A percentile compares a stretch with the other conserved stretches of the same genome.
phyloP scores from a whole-genome alignment of 139 green algal species.

The Protoeuglena noctilucae region DNA sequence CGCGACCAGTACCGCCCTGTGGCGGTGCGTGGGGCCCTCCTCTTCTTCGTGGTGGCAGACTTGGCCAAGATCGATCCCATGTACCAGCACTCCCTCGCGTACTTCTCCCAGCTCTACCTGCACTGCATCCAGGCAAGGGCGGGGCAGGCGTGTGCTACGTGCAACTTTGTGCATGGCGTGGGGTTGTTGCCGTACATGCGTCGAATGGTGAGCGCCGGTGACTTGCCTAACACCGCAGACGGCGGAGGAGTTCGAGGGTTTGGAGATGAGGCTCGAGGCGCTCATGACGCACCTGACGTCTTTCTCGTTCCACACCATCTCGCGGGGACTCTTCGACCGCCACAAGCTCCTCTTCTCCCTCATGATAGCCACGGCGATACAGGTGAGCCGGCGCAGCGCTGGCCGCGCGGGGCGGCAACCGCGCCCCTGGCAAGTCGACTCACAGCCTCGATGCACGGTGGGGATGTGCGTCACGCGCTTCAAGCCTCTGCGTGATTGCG shows the following conservation, averaged over 20 bases:
- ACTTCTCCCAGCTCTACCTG: slow-evolving; percentile 60
- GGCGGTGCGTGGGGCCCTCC: slow-evolving; percentile 34
- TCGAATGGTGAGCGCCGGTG: no score
- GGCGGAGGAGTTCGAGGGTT: slow-evolving; percentile 31
- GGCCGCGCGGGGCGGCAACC: no score
- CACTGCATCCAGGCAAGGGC: slow-evolving; percentile 66
- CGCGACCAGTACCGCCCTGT: slow-evolving; percentile 55
- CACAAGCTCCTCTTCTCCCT: slow-evolving; percentile 20
- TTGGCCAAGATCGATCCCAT: slow-evolving; percentile 60
- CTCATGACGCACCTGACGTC: slow-evolving; percentile 41
- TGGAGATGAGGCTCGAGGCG: slow-evolving; percentile 33
- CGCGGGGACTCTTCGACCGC: slow-evolving; percentile 13
- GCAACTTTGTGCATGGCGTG: no score
- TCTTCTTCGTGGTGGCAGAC: slow-evolving; percentile 68
- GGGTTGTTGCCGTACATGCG: no score
- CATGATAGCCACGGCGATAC: slow-evolving; percentile 30
- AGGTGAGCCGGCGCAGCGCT: no score
- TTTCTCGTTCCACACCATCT: slow-evolving; percentile 14
- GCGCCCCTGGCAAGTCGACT: no score
- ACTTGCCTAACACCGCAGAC: no score
- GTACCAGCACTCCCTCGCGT: slow-evolving; percentile 53
- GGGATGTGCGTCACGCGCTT: no score
- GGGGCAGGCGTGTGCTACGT: no score
- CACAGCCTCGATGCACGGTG: no score
- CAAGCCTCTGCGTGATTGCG: no score